phyloP scores from a whole-genome alignment of 768 basidiomycete genomes.

The Austroboletus eburneus region DNA sequence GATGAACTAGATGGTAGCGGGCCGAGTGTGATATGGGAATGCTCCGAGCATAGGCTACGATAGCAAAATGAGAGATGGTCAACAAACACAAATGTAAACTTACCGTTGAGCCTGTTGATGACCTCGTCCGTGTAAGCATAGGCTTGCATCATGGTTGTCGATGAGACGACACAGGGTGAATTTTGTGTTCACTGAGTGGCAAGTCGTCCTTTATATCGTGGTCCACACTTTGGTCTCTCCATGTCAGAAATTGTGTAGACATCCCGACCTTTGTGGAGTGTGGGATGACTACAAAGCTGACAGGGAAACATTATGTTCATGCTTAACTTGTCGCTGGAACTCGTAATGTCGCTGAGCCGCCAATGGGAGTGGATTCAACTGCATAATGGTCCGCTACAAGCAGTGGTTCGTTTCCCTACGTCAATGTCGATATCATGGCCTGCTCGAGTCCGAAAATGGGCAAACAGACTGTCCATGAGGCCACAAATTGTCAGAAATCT shows the following conservation, averaged over 20 bases:
- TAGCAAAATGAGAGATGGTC: neutral
- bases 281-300: neutral
- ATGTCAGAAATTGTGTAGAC: neutral
- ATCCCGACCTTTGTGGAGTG: neutral
- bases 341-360: too few species aligned
- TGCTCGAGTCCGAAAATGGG: too few species aligned
- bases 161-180: neutral
- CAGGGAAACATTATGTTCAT: too few species aligned
- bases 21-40: neutral
- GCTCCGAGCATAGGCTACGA: slow-evolving; percentile 1
- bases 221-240: too few species aligned
- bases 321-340: too few species aligned
- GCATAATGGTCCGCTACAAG: too few species aligned
- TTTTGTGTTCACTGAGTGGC: too few species aligned
- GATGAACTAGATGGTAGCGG: neutral
- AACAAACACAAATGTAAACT: neutral
- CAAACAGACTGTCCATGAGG: too few species aligned
- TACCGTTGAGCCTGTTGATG: neutral
- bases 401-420: too few species aligned
- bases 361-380: too few species aligned
- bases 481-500: too few species aligned
- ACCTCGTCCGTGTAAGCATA: slow-evolving; percentile 3
- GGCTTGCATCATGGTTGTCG: neutral
- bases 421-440: too few species aligned
- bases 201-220: slow-evolving; percentile 2